A percentile compares a stretch with the other conserved stretches of the same genome.
These are phyloP conservation scores for Pseudocercospora fijiensis DNA, from an alignment of 2,329 filamentous ascomycete species.

Conservation along the genomic window DNA sequence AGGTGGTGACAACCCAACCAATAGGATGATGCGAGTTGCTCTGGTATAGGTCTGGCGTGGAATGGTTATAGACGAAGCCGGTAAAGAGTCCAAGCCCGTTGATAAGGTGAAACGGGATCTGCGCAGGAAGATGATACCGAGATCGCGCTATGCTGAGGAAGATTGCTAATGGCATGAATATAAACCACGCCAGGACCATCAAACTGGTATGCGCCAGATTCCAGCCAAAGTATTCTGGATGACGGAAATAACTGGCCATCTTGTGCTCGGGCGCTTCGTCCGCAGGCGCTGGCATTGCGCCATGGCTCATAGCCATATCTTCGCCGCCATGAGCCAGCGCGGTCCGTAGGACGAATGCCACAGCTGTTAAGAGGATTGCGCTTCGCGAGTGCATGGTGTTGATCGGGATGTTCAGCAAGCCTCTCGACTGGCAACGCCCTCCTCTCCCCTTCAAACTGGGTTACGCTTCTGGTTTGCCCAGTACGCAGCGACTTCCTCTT, in stretches of 20 bases:
- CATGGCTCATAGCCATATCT: slow-evolving; percentile 32
- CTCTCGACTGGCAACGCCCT: neutral
- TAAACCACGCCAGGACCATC: slow-evolving; percentile 70
- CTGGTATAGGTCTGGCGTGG: slow-evolving; percentile 81
- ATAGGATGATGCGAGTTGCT: slow-evolving; percentile 86
- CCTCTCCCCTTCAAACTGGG: neutral
- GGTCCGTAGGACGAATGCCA: slow-evolving; percentile 43
- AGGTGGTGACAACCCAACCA: slow-evolving; percentile 78
- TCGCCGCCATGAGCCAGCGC: slow-evolving; percentile 46
- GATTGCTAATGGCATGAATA: slow-evolving; percentile 72
- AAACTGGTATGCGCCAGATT: slow-evolving; percentile 69
- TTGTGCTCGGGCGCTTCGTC: slow-evolving; percentile 23
- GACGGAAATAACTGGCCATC: slow-evolving; percentile 57
- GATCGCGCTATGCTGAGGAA: slow-evolving; percentile 84
- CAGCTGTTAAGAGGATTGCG: slow-evolving; percentile 19
- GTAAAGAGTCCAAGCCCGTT: slow-evolving; percentile 61
- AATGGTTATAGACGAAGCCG: slow-evolving; percentile 71
- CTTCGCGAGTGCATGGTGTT: slow-evolving; percentile 18
- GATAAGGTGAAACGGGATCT: slow-evolving; percentile 55
- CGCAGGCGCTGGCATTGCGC: slow-evolving; percentile 10
- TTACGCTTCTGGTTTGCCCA: neutral
- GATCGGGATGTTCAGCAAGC: neutral
- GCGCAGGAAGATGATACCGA: slow-evolving; percentile 66
- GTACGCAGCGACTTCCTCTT: neutral
- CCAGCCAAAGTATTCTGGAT: slow-evolving; percentile 53